Percentiles rank a stretch among this genome's conserved stretches.
Conservation (phyloP, 345 rosid genomes). For the Mangifera indica region DNA sequence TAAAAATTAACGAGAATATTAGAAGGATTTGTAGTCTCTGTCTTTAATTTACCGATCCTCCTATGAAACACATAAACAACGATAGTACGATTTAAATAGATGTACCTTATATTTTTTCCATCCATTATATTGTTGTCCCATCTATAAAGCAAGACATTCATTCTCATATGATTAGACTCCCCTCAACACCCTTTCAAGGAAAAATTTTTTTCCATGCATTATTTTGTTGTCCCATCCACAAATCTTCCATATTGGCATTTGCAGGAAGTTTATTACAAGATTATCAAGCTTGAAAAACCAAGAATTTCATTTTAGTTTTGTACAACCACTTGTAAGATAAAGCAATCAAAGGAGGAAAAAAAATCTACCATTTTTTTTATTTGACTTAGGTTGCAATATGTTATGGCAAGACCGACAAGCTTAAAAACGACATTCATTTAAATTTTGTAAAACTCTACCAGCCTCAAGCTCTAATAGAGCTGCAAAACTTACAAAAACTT, state of each 20-base stretch:
- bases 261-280: background rate
- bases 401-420: background rate
- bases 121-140: background rate
- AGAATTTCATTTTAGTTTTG: no score
- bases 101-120: background rate
- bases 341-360: no score
- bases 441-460: background rate
- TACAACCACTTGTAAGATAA: no score
- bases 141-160: background rate
- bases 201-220: background rate
- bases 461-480: background rate
- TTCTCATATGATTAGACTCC: background rate
- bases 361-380: no score
- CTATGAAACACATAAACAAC: background rate
- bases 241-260: background rate
- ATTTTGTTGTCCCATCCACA: no score
- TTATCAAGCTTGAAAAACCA: no score
- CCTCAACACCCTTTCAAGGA: background rate
- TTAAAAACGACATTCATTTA: background rate
- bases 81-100: no score
- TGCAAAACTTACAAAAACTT: background rate
- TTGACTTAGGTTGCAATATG: background rate
- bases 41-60: background rate
- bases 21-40: no score
- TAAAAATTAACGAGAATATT: no score